Base-by-base conservation (phyloP, 257 asterid species). In the Nicotiana undulata region DNA sequence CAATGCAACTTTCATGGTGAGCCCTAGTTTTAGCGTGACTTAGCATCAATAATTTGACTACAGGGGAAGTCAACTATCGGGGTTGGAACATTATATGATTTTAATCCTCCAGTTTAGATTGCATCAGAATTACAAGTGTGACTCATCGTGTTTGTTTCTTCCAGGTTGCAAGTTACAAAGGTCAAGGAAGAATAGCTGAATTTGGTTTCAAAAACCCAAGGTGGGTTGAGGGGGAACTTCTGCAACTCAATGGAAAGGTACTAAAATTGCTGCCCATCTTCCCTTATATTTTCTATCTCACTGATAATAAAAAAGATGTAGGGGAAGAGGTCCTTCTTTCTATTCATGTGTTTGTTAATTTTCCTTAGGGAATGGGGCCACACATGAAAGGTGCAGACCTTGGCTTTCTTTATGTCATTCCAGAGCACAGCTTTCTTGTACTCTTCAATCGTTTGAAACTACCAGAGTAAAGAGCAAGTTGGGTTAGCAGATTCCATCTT, bases 201-300 rank as follows among this genome's bases (percentile, higher is more conserved):
- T 89, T 87, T 17, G 98, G 99, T 79, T 95, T 91, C 90, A 80
- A 81, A 84, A 93, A 93, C 66, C 94, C 97, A 24, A 90, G 87
- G 85, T 95, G 99, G 99, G 97, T 95, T 10, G 97, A 93, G 82
- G 99, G 99, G 2, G 98, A 95, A 85, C 97, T 95, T 83, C 88
- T 95, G 75, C 97, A 93, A 85, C 92, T 95, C 52, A 92, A 91
- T 16, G 97, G 99, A 85, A 95, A 88, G 99, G 99, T 95, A 87
- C 74, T 63, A 37, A 46, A 46, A 46, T 31, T 74, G 37, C 60
- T 46, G 26, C 24, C 44, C 26, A 7, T 72, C 51, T 67, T 60
- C 3, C 53, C 37, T 44, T 22, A 24, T 26, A 58, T 4, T 72
- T 79, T 64, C 55, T 37, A 17, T 24, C 52, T 82, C 49, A 56